Conservation (phyloP, 805 yeast genomes). For the Myxozyma geophila region DNA sequence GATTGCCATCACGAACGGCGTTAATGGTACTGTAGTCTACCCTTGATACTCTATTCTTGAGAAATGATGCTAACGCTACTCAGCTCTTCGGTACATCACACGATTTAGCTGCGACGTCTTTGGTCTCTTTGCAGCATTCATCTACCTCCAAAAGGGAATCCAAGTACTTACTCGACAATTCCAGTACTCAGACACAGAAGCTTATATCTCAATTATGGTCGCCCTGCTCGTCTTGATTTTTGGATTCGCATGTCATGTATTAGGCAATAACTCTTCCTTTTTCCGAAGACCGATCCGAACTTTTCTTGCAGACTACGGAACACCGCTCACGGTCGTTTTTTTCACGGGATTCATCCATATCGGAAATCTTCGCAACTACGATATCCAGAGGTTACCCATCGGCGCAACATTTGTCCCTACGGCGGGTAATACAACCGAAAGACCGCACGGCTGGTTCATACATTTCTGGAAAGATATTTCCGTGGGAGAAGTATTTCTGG, state of each 20-base stretch:
- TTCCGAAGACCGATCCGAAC: constrained; percentile 66
- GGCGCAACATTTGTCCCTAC: constrained; percentile 80
- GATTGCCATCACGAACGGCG: constrained; percentile 71
- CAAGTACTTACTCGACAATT: constrained; percentile 80
- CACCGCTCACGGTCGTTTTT: constrained; percentile 80
- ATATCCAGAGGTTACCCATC: constrained; percentile 68
- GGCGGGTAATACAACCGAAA: constrained; percentile 47
- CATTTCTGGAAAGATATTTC: constrained; percentile 71
- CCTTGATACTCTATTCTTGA: no score
- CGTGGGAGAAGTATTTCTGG: constrained; percentile 71
- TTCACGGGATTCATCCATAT: constrained; percentile 94
- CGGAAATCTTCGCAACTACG: constrained; percentile 64
- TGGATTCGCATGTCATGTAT: constrained; percentile 64
- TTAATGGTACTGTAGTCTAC: constrained; percentile 61
- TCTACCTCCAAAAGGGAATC: constrained; percentile 88
- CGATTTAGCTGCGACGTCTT: constrained; percentile 62
- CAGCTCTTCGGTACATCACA: constrained; percentile 25
- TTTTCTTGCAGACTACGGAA: constrained; percentile 81
- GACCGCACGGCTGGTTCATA: constrained; percentile 74
- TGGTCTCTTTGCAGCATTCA: constrained; percentile 86
- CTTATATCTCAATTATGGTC: constrained; percentile 71
- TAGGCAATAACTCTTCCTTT: constrained; percentile 67
- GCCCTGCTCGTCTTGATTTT: constrained; percentile 76
- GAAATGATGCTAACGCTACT: background rate
- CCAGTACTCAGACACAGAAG: constrained; percentile 44